Percentiles rank a stretch among this genome's conserved stretches.
These are phyloP conservation scores for Wickerhamomyces xylosicus DNA, from an alignment of 805 yeast genomes.

Conservation along the genomic window DNA sequence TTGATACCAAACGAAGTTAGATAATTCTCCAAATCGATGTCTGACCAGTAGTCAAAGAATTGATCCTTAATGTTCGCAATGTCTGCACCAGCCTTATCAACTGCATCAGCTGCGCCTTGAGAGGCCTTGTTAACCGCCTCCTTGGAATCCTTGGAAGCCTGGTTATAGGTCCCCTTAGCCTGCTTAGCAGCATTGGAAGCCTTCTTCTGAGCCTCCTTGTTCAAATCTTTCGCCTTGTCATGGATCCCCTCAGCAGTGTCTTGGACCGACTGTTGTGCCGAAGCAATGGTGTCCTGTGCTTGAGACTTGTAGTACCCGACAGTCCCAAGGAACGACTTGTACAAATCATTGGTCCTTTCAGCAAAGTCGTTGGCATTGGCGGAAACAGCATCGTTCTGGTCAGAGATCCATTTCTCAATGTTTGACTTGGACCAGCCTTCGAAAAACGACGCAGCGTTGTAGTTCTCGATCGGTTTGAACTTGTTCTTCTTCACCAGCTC, in stretches of 20 bases:
- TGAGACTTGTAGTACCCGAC: constrained; percentile 8
- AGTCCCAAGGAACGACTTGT: constrained; percentile 9
- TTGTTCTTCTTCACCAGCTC: constrained; percentile 28
- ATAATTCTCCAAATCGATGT: constrained; percentile 31
- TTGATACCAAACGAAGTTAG: constrained; percentile 32
- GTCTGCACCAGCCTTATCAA: constrained; percentile 6
- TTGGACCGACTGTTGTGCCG: constrained; percentile 2
- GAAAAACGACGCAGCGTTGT: constrained; percentile 22
- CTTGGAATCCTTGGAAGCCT: constrained; percentile 15
- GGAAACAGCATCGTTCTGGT: constrained; percentile 19
- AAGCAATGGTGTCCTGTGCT: constrained; percentile 10
- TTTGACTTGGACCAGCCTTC: constrained; percentile 30
- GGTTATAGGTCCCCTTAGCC: constrained; percentile 3
- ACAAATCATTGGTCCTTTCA: constrained; percentile 16
- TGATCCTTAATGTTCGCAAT: constrained; percentile 10
- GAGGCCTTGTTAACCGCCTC: constrained; percentile 4
- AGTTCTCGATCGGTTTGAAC: constrained; percentile 24
- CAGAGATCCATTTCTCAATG: constrained; percentile 29
- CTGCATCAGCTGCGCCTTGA: constrained; percentile 2
- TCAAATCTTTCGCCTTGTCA: constrained; percentile 7
- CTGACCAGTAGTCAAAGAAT: constrained; percentile 30
- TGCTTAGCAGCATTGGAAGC: constrained; percentile 8
- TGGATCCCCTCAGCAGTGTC: constrained; percentile 2
- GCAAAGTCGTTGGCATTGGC: constrained; percentile 14
- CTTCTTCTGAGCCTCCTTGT: constrained; percentile 7